phyloP scores from a whole-genome alignment of 305 asterid species.

The Fraxinus angustifolia region DNA sequence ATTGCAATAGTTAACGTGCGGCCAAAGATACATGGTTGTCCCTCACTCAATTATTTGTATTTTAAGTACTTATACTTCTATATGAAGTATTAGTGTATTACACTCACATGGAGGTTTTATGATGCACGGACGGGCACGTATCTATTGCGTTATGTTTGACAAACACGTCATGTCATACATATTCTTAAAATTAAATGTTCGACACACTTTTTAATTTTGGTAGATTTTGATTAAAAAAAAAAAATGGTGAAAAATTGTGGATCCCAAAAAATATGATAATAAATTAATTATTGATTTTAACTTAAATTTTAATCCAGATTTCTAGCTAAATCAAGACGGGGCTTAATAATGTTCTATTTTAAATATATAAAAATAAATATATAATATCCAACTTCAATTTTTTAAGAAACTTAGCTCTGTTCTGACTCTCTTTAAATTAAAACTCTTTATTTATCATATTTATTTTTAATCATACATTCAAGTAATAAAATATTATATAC shows the following conservation, averaged over 20 bases:
- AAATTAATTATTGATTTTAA: too few species aligned
- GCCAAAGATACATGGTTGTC: neutral
- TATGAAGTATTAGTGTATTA: neutral
- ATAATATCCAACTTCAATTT: neutral
- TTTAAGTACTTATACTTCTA: neutral
- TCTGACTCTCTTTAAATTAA: too few species aligned
- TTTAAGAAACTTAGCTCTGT: neutral
- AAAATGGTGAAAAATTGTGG: neutral
- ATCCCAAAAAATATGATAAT: too few species aligned
- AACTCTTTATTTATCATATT: too few species aligned
- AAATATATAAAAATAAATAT: too few species aligned
- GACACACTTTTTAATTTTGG: too few species aligned
- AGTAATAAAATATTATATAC: too few species aligned
- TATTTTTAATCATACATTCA: too few species aligned
- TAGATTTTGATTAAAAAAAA: too few species aligned
- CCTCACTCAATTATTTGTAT: neutral
- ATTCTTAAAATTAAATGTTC: too few species aligned
- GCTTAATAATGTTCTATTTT: neutral
- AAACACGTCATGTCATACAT: too few species aligned
- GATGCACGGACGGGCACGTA: neutral
- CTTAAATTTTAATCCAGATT: too few species aligned
- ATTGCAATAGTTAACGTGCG: neutral
- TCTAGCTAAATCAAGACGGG: neutral
- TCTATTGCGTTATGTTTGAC: neutral
- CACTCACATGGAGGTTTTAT: neutral